Evolutionary conservation across 768 basidiomycete species (phyloP).

Genomic region (Termitomyces sp.): DNA sequence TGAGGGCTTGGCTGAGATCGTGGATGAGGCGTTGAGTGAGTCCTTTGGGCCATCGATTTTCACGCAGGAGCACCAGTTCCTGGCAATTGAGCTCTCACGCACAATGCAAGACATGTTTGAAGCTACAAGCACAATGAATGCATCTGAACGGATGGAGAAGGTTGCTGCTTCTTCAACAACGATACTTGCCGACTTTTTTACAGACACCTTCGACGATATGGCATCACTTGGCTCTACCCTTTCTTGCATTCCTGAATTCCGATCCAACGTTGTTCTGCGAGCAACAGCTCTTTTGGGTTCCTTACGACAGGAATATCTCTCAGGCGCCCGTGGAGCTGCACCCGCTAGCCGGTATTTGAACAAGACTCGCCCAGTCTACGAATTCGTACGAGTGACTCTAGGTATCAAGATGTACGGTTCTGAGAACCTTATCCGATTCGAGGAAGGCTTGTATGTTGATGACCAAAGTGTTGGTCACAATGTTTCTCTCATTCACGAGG

Average conservation of each 20-base stretch:
- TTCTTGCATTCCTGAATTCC: constrained; percentile 47
- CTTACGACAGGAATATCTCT: constrained; percentile 53
- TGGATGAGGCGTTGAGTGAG: constrained; percentile 42
- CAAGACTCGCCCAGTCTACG: constrained; percentile 68
- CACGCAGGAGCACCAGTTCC: constrained; percentile 21
- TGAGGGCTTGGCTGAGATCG: constrained; percentile 40
- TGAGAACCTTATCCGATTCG: constrained; percentile 61
- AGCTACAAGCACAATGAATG: constrained; percentile 68
- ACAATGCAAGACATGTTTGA: constrained; percentile 54
- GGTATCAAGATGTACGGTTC: constrained; percentile 80
- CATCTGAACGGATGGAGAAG: constrained; percentile 59
- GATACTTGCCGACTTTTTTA: constrained; percentile 61
- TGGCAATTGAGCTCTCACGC: constrained; percentile 33
- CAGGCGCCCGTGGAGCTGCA: constrained; percentile 51
- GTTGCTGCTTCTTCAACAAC: constrained; percentile 60
- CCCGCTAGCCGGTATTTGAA: constrained; percentile 68
- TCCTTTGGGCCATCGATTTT: constrained; percentile 40
- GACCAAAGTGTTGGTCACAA: constrained; percentile 68
- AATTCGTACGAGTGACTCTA: constrained; percentile 65
- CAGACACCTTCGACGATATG: constrained; percentile 28
- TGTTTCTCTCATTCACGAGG: constrained; percentile 75
- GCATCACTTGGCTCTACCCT: constrained; percentile 25
- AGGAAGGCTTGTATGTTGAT: constrained; percentile 60
- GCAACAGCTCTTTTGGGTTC: constrained; percentile 39
- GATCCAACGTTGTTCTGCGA: constrained; percentile 44